Conservation (phyloP, 768 basidiomycete genomes). For the Pholiota conissans region DNA sequence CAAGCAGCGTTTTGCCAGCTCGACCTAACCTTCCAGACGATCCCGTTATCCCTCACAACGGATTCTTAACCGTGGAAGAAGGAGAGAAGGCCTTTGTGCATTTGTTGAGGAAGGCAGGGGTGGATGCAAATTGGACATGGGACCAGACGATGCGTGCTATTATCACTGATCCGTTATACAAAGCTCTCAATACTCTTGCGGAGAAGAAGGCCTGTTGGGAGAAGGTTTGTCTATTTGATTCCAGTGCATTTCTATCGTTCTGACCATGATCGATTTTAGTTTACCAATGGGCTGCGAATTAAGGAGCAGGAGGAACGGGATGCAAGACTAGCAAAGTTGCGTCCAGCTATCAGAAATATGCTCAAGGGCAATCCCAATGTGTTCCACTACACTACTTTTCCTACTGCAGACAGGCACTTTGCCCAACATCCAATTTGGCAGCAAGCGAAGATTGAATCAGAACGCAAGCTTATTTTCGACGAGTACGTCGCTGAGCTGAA, state of each 20-base stretch:
- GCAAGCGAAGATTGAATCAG: slow-evolving; percentile 80
- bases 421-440: slow-evolving; percentile 90
- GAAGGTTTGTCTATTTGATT: slow-evolving; percentile 59
- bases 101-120: slow-evolving; percentile 84
- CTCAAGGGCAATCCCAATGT: slow-evolving; percentile 86
- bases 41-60: slow-evolving; percentile 87
- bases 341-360: slow-evolving; percentile 85
- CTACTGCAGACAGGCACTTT: slow-evolving; percentile 86
- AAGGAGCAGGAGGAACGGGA: slow-evolving; percentile 89
- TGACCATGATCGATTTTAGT: slow-evolving; percentile 43
- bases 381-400: slow-evolving; percentile 89
- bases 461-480: slow-evolving; percentile 86
- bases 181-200: slow-evolving; percentile 87
- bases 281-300: slow-evolving; percentile 69
- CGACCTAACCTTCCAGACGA: slow-evolving; percentile 84
- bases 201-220: slow-evolving; percentile 96
- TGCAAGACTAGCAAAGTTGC: slow-evolving; percentile 76
- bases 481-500: slow-evolving; percentile 88
- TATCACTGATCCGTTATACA: slow-evolving; percentile 97
- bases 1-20: slow-evolving; percentile 62
- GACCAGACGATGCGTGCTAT: slow-evolving; percentile 97
- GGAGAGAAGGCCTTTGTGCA: slow-evolving; percentile 95
- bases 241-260: not conserved
- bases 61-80: slow-evolving; percentile 83
- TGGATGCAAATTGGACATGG: slow-evolving; percentile 95